Evolutionary conservation across 352 stramenopile genomes (phyloP).

Genomic region (Phytophthora tubulina): DNA sequence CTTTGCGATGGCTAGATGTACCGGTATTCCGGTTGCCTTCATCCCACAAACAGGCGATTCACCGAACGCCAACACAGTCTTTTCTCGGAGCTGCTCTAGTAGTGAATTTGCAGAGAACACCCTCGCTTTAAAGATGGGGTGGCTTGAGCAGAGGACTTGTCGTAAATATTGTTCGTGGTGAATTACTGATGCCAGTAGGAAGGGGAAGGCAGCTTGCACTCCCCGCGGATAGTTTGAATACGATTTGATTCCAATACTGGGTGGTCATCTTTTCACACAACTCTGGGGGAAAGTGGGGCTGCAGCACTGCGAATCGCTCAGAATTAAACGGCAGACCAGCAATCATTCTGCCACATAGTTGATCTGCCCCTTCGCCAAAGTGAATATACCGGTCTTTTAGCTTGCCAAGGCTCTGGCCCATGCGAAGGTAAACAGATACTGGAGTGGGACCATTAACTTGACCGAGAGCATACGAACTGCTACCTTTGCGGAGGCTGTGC

Average conservation of each 20-base stretch:
- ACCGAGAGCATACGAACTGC: background rate
- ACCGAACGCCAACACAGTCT: too few species aligned
- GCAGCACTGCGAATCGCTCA: background rate
- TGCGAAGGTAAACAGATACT: background rate
- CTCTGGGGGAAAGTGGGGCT: background rate
- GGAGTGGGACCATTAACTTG: background rate
- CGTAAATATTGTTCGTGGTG: too few species aligned
- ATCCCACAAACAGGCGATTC: too few species aligned
- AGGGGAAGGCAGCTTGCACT: too few species aligned
- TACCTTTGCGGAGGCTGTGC: background rate
- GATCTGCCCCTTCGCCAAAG: background rate
- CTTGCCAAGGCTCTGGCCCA: slow-evolving; percentile 2
- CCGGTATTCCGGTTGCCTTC: too few species aligned
- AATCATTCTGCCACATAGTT: background rate
- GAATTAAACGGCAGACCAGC: background rate
- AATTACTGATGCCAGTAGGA: too few species aligned
- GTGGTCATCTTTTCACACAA: background rate
- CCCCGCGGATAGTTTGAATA: background rate
- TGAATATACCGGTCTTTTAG: background rate
- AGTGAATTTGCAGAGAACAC: too few species aligned
- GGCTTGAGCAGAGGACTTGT: too few species aligned
- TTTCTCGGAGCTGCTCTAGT: too few species aligned
- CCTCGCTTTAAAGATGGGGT: too few species aligned
- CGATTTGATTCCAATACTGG: background rate
- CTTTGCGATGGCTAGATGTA: too few species aligned